These are phyloP conservation scores for Scenedesmus sp. DNA, from an alignment of 163 green algal species.

Conservation along the genomic window DNA sequence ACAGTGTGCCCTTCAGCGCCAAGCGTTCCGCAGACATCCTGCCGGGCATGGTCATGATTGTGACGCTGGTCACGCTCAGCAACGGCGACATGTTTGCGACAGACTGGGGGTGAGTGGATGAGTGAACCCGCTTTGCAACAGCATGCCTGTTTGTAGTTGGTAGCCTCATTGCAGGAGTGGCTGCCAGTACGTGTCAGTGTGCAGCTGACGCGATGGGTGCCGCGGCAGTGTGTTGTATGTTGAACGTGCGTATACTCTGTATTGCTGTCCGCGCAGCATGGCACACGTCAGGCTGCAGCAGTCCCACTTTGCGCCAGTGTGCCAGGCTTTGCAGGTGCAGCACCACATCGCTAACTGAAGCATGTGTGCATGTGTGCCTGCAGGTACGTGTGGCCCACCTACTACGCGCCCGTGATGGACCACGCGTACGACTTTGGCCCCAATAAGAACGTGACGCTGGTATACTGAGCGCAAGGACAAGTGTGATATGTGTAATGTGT, in stretches of 20 bases:
- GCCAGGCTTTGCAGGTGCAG: too few species aligned
- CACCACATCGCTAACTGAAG: neutral
- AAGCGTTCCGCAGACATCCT: conserved; percentile 32
- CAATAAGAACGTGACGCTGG: neutral
- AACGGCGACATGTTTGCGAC: conserved; percentile 25
- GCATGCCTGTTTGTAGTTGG: neutral
- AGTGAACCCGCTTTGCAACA: neutral
- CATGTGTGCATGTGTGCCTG: neutral
- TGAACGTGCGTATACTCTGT: too few species aligned
- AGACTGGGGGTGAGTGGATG: conserved; percentile 20
- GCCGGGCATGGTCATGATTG: conserved; percentile 34
- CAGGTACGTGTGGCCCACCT: conserved; percentile 39
- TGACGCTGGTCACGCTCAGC: conserved; percentile 35
- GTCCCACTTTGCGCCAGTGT: too few species aligned
- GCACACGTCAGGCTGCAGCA: too few species aligned
- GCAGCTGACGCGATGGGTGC: too few species aligned
- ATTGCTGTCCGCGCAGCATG: too few species aligned
- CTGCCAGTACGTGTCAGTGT: neutral
- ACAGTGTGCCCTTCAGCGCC: conserved; percentile 26
- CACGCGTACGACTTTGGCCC: conserved; percentile 19
- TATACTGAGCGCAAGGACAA: neutral
- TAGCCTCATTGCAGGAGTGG: neutral
- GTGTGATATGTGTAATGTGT: too few species aligned
- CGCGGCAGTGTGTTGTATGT: too few species aligned
- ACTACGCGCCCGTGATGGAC: conserved; percentile 32